Evolutionary conservation across 345 rosid species (phyloP), one percentile per base, ranked within the genome.

Genomic region (Linum usitatissimum): DNA sequence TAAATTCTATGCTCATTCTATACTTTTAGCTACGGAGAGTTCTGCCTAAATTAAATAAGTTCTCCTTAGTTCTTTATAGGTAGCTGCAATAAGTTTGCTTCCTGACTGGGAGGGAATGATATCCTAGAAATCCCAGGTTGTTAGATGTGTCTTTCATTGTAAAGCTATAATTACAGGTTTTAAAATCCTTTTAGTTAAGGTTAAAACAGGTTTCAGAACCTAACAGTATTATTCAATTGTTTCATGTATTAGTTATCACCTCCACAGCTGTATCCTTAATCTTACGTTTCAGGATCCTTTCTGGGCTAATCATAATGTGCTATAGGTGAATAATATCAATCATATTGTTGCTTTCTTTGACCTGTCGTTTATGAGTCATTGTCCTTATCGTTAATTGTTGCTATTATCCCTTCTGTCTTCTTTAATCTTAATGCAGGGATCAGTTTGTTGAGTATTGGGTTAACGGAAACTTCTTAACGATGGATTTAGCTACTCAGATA

Each of bases 401-500:
- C 14, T 45, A 15, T 5, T 45, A 45, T 45, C 51, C 15, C 3
- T 45, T 54, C 60, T 69, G 6, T 63, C 34, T 23, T 4, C 28
- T 59, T 38, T 57, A 23, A 62, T 65, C 67, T 74, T 17, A 59
- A 48, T 65, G 62, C 53, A 92, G 98, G 86, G 90, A 87, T 55
- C 80, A 79, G 19, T 89, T 89, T 71, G 72, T 74, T 70, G 73
- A 78, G 60, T 89, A 81, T 74, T 92, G 96, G 98, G 70, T 89
- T 67, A 80, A 80, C 70, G 68, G 81, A 53, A 80, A 89, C 70
- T 68, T 92, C 85, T 71, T 89, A 72, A 72, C 82, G 10, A 69
- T 84, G 95, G 95, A 89, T 68, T 30, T 58, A 69, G 83, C 84
- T 21, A 79, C 88, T 56, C 87, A 83, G 67, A 77, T 85, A 38